These are phyloP conservation scores for Capsicum chinense DNA, from an alignment of 257 asterid species.

Conservation along the genomic window DNA sequence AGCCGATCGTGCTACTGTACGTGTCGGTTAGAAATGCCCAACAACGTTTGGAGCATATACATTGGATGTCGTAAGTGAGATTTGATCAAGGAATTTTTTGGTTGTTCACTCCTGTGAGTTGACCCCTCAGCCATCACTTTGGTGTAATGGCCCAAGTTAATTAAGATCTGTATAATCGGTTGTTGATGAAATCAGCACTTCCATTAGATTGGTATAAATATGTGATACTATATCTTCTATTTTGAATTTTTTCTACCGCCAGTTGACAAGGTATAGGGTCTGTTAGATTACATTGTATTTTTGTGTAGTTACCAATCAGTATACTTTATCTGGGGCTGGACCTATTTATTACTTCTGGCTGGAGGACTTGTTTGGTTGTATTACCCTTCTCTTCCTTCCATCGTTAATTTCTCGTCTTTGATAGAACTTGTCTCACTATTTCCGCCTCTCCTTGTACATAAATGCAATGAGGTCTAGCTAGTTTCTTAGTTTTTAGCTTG, in stretches of 20 bases:
- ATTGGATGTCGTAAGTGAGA: too few species aligned
- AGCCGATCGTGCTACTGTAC: too few species aligned
- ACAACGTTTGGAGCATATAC: too few species aligned
- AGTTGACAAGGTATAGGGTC: not conserved
- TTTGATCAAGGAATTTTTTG: too few species aligned
- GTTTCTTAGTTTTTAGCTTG: not conserved
- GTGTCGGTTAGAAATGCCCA: too few species aligned
- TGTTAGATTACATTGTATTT: not conserved
- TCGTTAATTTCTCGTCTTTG: not conserved
- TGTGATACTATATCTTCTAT: not conserved
- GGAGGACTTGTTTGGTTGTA: not conserved
- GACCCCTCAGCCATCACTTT: not conserved
- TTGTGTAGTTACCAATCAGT: too few species aligned
- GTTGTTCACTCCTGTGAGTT: not conserved
- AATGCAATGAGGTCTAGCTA: not conserved
- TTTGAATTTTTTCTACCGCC: too few species aligned
- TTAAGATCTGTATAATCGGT: not conserved
- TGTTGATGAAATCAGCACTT: not conserved
- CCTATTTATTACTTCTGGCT: not conserved
- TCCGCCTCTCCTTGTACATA: not conserved
- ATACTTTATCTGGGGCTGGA: not conserved
- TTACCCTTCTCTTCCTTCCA: not conserved
- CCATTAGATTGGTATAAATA: not conserved
- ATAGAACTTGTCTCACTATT: not conserved
- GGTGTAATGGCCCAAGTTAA: not conserved